Conservation (phyloP, 2,329 filamentous ascomycete genomes). For the Talaromyces sp. region DNA sequence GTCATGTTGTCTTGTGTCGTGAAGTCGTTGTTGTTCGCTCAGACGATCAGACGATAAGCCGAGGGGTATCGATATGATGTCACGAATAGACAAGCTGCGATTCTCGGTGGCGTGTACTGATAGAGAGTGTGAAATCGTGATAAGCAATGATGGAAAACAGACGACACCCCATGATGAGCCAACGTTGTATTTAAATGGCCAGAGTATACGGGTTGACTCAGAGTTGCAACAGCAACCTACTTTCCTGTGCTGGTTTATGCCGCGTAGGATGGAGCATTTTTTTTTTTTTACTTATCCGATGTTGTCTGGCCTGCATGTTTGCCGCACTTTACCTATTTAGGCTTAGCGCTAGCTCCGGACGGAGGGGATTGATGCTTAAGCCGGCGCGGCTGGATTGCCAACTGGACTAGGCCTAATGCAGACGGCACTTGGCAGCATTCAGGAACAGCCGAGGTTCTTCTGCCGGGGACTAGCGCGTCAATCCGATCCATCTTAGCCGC, state of each 20-base stretch:
- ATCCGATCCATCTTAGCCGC: not conserved
- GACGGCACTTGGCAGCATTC: not conserved
- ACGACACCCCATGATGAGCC: slow-evolving; percentile 10
- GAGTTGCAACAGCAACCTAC: slow-evolving; percentile 1
- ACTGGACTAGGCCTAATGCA: not conserved
- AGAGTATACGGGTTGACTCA: not conserved
- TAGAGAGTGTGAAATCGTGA: not conserved
- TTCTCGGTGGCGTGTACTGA: not conserved
- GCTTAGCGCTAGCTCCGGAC: not conserved
- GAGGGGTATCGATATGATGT: slow-evolving; percentile 10
- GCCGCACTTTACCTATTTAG: not conserved
- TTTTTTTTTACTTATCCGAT: not conserved
- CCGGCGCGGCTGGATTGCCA: not conserved
- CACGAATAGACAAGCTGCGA: slow-evolving; percentile 5
- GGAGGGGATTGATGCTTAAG: not conserved
- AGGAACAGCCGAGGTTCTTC: slow-evolving; percentile 9
- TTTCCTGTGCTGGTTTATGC: slow-evolving; percentile 41
- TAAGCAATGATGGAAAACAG: not conserved
- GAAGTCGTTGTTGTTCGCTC: not conserved
- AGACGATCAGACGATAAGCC: not conserved
- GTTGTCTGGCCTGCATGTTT: not conserved
- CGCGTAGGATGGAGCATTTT: slow-evolving; percentile 42
- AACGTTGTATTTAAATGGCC: slow-evolving; percentile 10
- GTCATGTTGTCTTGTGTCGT: slow-evolving; percentile 1
- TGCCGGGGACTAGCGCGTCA: not conserved